Evolutionary conservation across 306 rosid genomes (phyloP), one percentile per base, ranked within the genome.

Genomic region (Vigna reflexopilosa): DNA sequence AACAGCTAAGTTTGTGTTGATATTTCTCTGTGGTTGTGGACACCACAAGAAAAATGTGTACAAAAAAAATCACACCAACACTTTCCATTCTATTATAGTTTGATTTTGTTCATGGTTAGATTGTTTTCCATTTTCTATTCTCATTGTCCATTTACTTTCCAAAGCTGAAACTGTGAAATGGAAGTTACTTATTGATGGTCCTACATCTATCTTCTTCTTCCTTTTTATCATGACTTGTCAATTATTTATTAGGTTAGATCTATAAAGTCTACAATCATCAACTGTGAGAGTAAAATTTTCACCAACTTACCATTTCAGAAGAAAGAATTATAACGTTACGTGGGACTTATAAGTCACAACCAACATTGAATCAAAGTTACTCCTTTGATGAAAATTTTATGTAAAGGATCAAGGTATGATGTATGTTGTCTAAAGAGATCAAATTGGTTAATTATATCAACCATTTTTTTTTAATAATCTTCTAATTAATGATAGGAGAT

Each of bases 141-240:
- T 70, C n/a, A 32, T 55, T 32, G 44, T 11, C 38, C 45, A 32
- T 45, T 81, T 75, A 40, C 45, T 70, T 69, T 69, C 20, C 3
- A 51, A 70, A 76, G 68, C 42, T 51, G 55, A 82, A 82, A 78
- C 77, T 69, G 63, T 62, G 61, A 70, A n/a, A 76, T 6, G 45
- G 42, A 26, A 68, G 73, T 69, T 76, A 80, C 26, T 76, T 70
- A 74, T 62, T 82, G 45, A 36, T 81, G 72, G 85, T 75, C 78
- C 78, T 52, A 63, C 82, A 76, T 82, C 62, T 62, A 62, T 76
- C 26, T 49, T 12, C 13, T 42, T 76, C 38, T 49, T 12, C 13
- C 9, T 28, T 28, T 28, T 32, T 16, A 62, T 52, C 38, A 52
- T 17, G 24, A 32, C 64, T 65, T 12, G 7, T 62, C 71, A 62